These are phyloP conservation scores for Pascua sp. DNA, from an alignment of 1,284 basidiomycete species.

Conservation along the genomic window DNA sequence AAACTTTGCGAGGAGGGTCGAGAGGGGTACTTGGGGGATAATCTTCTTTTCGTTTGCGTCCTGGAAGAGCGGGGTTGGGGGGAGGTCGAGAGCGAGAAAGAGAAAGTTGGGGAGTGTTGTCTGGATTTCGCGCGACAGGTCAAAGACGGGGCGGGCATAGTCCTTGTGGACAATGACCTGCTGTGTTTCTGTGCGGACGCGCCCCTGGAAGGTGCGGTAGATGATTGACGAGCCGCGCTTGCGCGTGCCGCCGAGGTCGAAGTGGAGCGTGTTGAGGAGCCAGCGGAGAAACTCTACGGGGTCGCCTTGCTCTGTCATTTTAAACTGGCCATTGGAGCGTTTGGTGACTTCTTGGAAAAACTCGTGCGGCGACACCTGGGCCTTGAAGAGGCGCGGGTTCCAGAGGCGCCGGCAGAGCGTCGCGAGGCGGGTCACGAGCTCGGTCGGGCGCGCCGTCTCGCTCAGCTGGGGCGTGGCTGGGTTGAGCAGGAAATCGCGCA, in stretches of 20 bases:
- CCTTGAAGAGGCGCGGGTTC: slow-evolving; percentile 94
- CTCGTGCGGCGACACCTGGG: slow-evolving; percentile 96
- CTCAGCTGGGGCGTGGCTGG: slow-evolving; percentile 56
- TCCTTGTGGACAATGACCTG: slow-evolving; percentile 78
- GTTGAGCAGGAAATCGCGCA: slow-evolving; percentile 81
- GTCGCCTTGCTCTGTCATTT: slow-evolving; percentile 88
- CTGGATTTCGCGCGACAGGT: slow-evolving; percentile 88
- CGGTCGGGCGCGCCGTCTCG: slow-evolving; percentile 51
- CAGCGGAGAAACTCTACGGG: slow-evolving; percentile 95
- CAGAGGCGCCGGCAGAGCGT: slow-evolving; percentile 85
- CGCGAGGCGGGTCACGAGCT: slow-evolving; percentile 82
- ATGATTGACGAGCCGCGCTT: slow-evolving; percentile 85
- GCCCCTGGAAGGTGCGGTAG: slow-evolving; percentile 90
- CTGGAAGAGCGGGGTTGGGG: slow-evolving; percentile 93
- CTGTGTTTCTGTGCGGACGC: slow-evolving; percentile 88
- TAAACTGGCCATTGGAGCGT: slow-evolving; percentile 81
- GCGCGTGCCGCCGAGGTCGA: slow-evolving; percentile 83
- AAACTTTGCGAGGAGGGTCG: slow-evolving; percentile 90
- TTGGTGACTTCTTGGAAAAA: slow-evolving; percentile 94
- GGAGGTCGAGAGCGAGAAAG: slow-evolving; percentile 91
- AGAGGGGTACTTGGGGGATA: slow-evolving; percentile 92
- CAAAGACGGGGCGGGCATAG: slow-evolving; percentile 78
- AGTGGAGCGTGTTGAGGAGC: slow-evolving; percentile 89
- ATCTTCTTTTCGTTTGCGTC: slow-evolving; percentile 95
- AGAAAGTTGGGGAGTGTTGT: slow-evolving; percentile 85